Base-by-base conservation (phyloP, 2,329 filamentous ascomycete genomes). In the Zasmidium cellare region DNA sequence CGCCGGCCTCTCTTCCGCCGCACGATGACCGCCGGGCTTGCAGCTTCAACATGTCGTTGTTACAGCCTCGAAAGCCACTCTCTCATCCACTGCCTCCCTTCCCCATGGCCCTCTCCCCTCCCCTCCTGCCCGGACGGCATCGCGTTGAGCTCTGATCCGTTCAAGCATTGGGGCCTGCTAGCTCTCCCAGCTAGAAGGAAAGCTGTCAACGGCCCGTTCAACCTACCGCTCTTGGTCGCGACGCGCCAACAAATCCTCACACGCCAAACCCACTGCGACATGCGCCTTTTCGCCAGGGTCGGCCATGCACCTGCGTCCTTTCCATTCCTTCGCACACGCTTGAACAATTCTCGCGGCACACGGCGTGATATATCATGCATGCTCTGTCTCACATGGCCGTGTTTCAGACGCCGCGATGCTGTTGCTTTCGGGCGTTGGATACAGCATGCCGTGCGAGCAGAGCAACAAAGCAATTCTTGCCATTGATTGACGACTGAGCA, bases 151-250 rank as follows among this genome's bases (percentile, higher is more conserved):
- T 49, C 20, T 44, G 52, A 56, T 56, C 54, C 47, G 25, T 57
- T 46, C 53, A 53, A 52, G 53, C 54, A 54, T 48, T 24, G 46
- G 31, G 44, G n/a, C 49, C 57, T 50, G 50, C 25, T 64, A 62
- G 59, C 59, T 53, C 57, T 62, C 57, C 62, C 62, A 57, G 50
- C 55, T 56, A 60, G 44, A 55, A 55, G 57, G 59, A 59, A 28
- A 61, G 53, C 56, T 63, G 58, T 51, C 51, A 46, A 55, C 56
- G 60, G 64, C 49, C 58, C 62, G 56, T 51, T 41, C 53, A 64
- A 64, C 62, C 62, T 64, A 60, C 55, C 46, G 38, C 52, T 38
- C 11, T 51, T 60, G 58, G 51, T 56, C 51, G 49, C 58, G 58
- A 61, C 47, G 56, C 48, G 48, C 55, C 52, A 60, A 52, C 47